A percentile compares a stretch with the other conserved stretches of the same genome.
phyloP scores from a whole-genome alignment of 2,329 filamentous ascomycete species.

The Fusarium falciforme region DNA sequence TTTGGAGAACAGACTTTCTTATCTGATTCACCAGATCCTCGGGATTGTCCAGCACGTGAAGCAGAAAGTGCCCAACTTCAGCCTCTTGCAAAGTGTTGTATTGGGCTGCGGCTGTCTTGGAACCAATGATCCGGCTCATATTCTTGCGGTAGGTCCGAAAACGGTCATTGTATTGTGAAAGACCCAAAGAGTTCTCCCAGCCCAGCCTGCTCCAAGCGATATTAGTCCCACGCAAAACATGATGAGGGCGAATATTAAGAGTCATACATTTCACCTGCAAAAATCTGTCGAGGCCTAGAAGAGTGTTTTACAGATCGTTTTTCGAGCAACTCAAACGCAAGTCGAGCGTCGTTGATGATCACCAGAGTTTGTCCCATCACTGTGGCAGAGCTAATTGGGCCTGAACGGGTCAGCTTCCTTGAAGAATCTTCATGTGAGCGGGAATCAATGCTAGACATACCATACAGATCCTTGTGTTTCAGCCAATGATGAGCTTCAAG shows the following conservation, averaged over 20 bases:
- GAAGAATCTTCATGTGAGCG: too few relatives aligned
- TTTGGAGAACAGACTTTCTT: constrained; percentile 48
- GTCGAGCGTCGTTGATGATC: constrained; percentile 51
- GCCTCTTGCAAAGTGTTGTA: constrained; percentile 57
- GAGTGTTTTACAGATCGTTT: constrained; percentile 28
- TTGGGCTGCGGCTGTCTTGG: constrained; percentile 51
- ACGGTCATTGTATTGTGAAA: constrained; percentile 50
- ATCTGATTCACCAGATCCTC: constrained; percentile 54
- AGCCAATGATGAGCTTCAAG: constrained; percentile 35
- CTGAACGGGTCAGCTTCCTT: constrained; percentile 14
- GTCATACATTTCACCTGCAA: constrained; percentile 29
- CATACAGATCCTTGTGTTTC: constrained; percentile 31
- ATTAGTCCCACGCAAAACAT: neutral
- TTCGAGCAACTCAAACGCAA: constrained; percentile 52
- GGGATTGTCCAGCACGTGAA: constrained; percentile 51
- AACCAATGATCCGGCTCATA: constrained; percentile 57
- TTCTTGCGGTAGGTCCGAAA: constrained; percentile 58
- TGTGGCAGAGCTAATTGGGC: constrained; percentile 59
- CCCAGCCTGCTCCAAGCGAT: constrained; percentile 7
- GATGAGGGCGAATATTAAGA: too few relatives aligned
- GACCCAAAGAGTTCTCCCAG: constrained; percentile 48
- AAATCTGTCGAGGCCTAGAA: constrained; percentile 22
- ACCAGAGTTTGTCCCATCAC: constrained; percentile 55
- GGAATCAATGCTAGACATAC: neutral
- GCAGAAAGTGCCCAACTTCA: constrained; percentile 47